Percentiles rank a stretch among this genome's conserved stretches.
phyloP scores from a whole-genome alignment of 768 basidiomycete species.

The Xerocomellus amylosporus region DNA sequence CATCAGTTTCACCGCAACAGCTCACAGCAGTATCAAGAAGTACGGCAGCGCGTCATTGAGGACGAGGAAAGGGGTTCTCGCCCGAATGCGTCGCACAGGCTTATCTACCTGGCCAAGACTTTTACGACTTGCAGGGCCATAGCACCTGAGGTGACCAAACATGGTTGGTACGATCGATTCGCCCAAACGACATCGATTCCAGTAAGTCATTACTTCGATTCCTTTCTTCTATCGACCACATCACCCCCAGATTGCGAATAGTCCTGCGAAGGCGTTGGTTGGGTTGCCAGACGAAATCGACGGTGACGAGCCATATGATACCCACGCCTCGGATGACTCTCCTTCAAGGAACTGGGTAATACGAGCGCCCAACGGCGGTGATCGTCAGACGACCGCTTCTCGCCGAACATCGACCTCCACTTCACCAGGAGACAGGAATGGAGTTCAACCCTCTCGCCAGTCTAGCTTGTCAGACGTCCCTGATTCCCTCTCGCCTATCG shows the following conservation, averaged over 20 bases:
- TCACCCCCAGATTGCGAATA: conserved; percentile 18
- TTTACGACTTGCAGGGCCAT: conserved; percentile 50
- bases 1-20: conserved; percentile 32
- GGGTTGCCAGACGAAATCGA: conserved; percentile 11
- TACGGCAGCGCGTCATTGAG: conserved; percentile 14
- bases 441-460: background rate
- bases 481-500: background rate
- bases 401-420: background rate
- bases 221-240: background rate
- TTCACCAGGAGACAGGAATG: background rate
- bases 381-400: background rate
- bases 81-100: conserved; percentile 34
- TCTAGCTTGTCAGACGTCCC: background rate
- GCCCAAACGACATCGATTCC: conserved; percentile 21
- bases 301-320: conserved; percentile 3
- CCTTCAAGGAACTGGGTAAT: background rate
- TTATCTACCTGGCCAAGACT: conserved; percentile 46
- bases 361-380: background rate
- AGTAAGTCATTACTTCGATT: conserved; percentile 13
- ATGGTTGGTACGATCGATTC: conserved; percentile 63
- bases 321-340: background rate
- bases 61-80: conserved; percentile 39
- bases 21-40: conserved; percentile 16
- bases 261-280: conserved; percentile 10
- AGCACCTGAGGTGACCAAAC: conserved; percentile 35